Evolutionary conservation across 2,329 filamentous ascomycete species (phyloP), one percentile per base, ranked within the genome.

Genomic region (Coleophoma eucalyptorum): DNA sequence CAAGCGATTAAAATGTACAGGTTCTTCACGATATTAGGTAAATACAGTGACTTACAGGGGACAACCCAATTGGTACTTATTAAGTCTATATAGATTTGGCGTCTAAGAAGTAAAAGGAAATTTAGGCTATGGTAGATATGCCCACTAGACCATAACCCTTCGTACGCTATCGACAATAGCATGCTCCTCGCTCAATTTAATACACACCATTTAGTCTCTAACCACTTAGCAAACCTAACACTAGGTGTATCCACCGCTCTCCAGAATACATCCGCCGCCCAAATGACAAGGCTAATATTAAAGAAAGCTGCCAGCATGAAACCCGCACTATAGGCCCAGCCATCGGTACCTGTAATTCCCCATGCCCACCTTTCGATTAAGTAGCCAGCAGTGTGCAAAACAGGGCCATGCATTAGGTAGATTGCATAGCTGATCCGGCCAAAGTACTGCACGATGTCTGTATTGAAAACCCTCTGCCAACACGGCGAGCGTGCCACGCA

Each of bases 221-320:
- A 50, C 67, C 72, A 74, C 33, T 72, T 65, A 4, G 74, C 70
- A 55, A 79, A 70, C 40, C 67, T 68, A 8, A 78, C 66, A 63
- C 72, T 69, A 2, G 71, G 72, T 5, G 67, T 61, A 61, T 83
- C 80, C 10, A 83, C 70, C 1, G 65, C 63, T 20, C 79, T 70
- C 76, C 78, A 82, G 56, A 81, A 82, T 8, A 83, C 53, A 61
- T 84, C 80, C 2, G 76, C 76, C 10, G 70, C 67, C 76, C 79
- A 83, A 35, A 53, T n/a, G n/a, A 33, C 31, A 2, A 67, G 57
- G 5, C 61, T 61, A 2, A 71, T 46, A 8, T 83, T 67, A 1
- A 75, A 64, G 21, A 74, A 59, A 4, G 68, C 69, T 5, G 68
- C 20, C 5, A 70, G 8, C 3, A 61, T n/a, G 67, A 54, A 18